A percentile compares a stretch with the other conserved stretches of the same genome.
Evolutionary conservation across 2,329 filamentous ascomycete genomes (phyloP).

Genomic region (Anthostomella pinea): DNA sequence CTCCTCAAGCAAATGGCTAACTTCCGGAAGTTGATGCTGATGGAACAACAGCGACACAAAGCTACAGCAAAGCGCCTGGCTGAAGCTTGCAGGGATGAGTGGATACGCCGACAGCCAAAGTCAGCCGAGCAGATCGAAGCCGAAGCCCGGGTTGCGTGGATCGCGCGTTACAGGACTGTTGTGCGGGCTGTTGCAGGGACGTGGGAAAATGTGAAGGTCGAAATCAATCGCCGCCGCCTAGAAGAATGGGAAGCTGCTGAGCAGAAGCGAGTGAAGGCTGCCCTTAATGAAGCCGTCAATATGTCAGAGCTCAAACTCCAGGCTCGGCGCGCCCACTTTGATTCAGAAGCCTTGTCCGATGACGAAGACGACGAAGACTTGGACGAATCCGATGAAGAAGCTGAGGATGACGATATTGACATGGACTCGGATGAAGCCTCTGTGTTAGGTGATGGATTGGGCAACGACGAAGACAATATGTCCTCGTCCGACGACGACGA

Average conservation of each 20-base stretch:
- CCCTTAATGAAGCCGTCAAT: constrained; percentile 70
- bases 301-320: constrained; percentile 67
- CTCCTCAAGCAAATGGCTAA: constrained; percentile 74
- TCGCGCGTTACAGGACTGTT: constrained; percentile 69
- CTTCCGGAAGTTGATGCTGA: constrained; percentile 75
- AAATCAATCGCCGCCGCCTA: constrained; percentile 59
- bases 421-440: constrained; percentile 38
- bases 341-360: constrained; percentile 48
- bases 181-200: constrained; percentile 54
- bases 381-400: constrained; percentile 44
- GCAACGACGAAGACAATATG: constrained; percentile 55
- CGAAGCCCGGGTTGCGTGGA: constrained; percentile 68
- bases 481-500: constrained; percentile 64
- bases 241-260: constrained; percentile 65
- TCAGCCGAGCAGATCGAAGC: constrained; percentile 76
- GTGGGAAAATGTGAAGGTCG: constrained; percentile 62
- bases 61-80: constrained; percentile 76
- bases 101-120: constrained; percentile 70
- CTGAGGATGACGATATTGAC: constrained; percentile 46
- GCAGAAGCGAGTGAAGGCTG: constrained; percentile 62
- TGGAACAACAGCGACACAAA: constrained; percentile 76
- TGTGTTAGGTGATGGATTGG: constrained; percentile 32
- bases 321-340: constrained; percentile 53
- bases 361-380: constrained; percentile 36
- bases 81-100: constrained; percentile 72